phyloP scores from a whole-genome alignment of 129 eudicot species.

The Mikania micrantha region DNA sequence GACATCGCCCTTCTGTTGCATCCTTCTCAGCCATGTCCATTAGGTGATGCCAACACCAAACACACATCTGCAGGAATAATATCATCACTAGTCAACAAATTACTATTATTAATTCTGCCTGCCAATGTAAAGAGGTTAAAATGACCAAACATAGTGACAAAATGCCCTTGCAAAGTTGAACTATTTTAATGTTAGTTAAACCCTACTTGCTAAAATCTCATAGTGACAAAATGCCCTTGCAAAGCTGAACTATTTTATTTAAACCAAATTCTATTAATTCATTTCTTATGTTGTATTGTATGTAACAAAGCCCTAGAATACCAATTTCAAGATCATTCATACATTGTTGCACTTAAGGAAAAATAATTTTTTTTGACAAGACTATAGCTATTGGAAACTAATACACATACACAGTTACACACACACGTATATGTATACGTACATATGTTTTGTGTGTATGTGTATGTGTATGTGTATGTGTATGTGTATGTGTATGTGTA shows the following conservation, averaged over 20 bases:
- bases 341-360: not conserved
- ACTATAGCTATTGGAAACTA: not conserved
- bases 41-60: constrained; percentile 96
- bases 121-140: not conserved
- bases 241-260: not conserved
- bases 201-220: not conserved
- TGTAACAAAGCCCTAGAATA: not conserved
- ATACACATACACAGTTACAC: not conserved
- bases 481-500: too few relatives aligned
- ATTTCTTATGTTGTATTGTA: not conserved
- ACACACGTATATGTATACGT: too few relatives aligned
- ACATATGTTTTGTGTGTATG: too few relatives aligned
- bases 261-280: not conserved
- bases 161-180: too few relatives aligned
- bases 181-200: too few relatives aligned
- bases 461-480: too few relatives aligned
- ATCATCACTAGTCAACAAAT: not conserved
- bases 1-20: constrained; percentile 79
- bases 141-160: not conserved
- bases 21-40: constrained; percentile 95
- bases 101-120: not conserved
- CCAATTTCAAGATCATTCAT: not conserved
- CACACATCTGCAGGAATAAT: constrained; percentile 51
- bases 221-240: not conserved
- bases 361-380: not conserved